Conservation (phyloP, 202 grass and related monocot genomes). For the Musa balbisiana region DNA sequence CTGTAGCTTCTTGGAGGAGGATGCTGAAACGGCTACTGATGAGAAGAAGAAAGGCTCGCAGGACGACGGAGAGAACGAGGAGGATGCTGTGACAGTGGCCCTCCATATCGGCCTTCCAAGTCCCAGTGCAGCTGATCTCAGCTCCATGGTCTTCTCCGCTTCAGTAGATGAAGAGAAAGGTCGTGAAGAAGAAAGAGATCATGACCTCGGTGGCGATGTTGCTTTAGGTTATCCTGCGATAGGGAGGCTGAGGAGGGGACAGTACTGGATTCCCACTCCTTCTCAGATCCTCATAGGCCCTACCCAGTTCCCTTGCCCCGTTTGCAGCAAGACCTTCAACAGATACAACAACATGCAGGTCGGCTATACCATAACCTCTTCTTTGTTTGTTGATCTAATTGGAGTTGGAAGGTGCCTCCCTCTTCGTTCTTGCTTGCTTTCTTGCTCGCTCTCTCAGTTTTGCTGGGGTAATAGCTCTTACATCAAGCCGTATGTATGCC, state of each 20-base stretch:
- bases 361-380: neutral
- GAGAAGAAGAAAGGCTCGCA: neutral
- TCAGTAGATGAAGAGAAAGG: neutral
- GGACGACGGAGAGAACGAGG: neutral
- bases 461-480: neutral
- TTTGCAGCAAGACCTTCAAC: neutral
- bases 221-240: neutral
- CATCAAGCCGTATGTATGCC: no score
- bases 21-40: neutral
- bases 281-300: constrained; percentile 1
- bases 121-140: neutral
- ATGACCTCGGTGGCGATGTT: neutral
- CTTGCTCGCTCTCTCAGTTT: neutral
- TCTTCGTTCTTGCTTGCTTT: neutral
- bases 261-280: neutral
- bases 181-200: neutral
- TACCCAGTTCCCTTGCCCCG: neutral
- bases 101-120: constrained; percentile 2
- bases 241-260: neutral
- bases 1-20: neutral
- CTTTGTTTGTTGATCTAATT: neutral
- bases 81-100: neutral
- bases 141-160: neutral
- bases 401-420: neutral
- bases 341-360: constrained; percentile 5